Conservation (phyloP, 176 grass and related monocot species). For the Bonia amplexicaulis region DNA sequence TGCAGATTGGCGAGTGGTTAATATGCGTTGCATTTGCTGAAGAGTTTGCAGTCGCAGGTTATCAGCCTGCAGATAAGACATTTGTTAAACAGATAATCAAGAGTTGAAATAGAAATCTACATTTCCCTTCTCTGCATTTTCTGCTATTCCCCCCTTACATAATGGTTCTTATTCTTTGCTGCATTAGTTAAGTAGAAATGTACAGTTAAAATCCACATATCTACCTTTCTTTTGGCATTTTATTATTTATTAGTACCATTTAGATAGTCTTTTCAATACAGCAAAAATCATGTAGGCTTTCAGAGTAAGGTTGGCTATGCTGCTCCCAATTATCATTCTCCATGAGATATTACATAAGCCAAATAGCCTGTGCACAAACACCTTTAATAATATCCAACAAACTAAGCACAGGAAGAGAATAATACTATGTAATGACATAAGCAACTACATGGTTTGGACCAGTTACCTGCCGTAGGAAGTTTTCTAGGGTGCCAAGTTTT, state of each 20-base stretch:
- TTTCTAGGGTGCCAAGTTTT: slow-evolving; percentile 85
- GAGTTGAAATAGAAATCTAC: not conserved
- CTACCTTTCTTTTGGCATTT: not conserved
- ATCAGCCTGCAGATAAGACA: slow-evolving; percentile 65
- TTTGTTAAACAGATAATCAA: slow-evolving; percentile 11
- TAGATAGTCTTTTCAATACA: not conserved
- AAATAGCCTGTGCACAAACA: not conserved
- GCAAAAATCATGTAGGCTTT: not conserved
- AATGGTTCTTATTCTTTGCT: not conserved
- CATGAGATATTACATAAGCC: not conserved
- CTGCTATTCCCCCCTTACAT: not conserved
- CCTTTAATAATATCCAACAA: not conserved
- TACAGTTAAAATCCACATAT: not conserved
- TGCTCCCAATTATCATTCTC: not conserved
- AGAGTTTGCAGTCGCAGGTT: slow-evolving; percentile 88
- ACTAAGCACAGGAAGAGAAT: slow-evolving; percentile 8
- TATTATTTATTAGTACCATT: not conserved
- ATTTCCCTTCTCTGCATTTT: not conserved
- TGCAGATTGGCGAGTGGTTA: slow-evolving; percentile 85
- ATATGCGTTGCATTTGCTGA: slow-evolving; percentile 84
- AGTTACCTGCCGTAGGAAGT: slow-evolving; percentile 80
- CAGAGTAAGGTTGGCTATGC: not conserved
- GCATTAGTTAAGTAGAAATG: not conserved
- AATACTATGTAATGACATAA: slow-evolving; percentile 14
- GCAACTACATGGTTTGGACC: slow-evolving; percentile 10